Conservation (phyloP, 176 grass and related monocot genomes). For the Hsuehochloa calcarea region DNA sequence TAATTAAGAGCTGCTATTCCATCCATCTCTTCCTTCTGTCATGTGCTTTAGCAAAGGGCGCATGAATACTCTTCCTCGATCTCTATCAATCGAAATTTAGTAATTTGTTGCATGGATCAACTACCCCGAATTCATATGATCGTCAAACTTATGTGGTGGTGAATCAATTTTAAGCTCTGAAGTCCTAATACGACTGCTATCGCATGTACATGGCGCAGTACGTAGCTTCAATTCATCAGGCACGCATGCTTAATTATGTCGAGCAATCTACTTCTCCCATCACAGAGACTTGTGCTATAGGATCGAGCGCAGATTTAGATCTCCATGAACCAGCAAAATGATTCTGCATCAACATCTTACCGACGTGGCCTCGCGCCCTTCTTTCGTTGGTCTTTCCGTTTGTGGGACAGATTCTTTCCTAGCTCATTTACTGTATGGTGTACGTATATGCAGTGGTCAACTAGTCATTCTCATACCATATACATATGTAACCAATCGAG, state of each 20-base stretch:
- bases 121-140: background rate
- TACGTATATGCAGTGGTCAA: background rate
- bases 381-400: slow-evolving; percentile 37
- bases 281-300: background rate
- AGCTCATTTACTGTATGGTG: background rate
- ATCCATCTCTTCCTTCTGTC: background rate
- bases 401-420: slow-evolving; percentile 34
- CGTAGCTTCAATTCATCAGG: background rate
- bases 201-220: slow-evolving; percentile 8
- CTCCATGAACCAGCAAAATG: slow-evolving; percentile 6
- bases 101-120: background rate
- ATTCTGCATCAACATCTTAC: slow-evolving; percentile 34
- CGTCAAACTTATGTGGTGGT: background rate
- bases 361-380: slow-evolving; percentile 37
- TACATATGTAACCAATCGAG: background rate
- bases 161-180: background rate
- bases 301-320: slow-evolving; percentile 23
- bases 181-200: background rate
- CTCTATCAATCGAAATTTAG: background rate
- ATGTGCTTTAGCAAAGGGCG: too few relatives aligned
- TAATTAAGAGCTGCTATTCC: background rate
- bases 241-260: background rate
- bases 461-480: background rate
- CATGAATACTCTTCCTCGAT: background rate
- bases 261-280: background rate